phyloP scores from a whole-genome alignment of 257 asterid species.

The Misopates orontium region DNA sequence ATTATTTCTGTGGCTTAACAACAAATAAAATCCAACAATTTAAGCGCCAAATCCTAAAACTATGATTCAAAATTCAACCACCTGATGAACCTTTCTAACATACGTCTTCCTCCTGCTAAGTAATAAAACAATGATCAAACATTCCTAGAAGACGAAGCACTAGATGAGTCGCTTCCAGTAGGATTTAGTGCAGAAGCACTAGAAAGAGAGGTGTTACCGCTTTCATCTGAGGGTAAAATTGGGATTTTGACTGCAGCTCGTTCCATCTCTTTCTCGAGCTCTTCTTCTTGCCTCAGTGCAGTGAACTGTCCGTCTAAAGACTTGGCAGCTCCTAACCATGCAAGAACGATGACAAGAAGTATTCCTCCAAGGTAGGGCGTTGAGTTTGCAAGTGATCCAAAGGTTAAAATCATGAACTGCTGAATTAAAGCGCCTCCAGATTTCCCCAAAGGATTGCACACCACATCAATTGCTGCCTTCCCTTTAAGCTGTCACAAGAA shows the following conservation, averaged over 20 bases:
- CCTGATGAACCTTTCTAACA: conserved; percentile 16
- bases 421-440: conserved; percentile 97
- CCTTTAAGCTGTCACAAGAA: conserved; percentile 71
- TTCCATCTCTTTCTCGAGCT: conserved; percentile 94
- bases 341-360: conserved; percentile 76
- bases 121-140: conserved; percentile 33
- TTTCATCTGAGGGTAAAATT: conserved; percentile 48
- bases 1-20: neutral
- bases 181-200: conserved; percentile 36
- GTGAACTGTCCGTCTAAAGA: conserved; percentile 86
- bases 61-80: conserved; percentile 12
- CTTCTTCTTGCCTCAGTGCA: conserved; percentile 78
- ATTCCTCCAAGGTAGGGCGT: conserved; percentile 97
- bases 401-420: conserved; percentile 89
- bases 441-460: conserved; percentile 93
- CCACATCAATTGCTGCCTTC: conserved; percentile 95
- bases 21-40: neutral
- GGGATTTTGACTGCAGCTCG: conserved; percentile 70
- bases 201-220: conserved; percentile 39
- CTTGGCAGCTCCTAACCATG: conserved; percentile 91
- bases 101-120: conserved; percentile 28
- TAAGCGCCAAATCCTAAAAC: neutral
- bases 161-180: conserved; percentile 46
- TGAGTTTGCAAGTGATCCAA: conserved; percentile 93
- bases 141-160: conserved; percentile 53